phyloP scores from a whole-genome alignment of 2,329 filamentous ascomycete genomes.

The Hymenotorrendiella dingleyae region DNA sequence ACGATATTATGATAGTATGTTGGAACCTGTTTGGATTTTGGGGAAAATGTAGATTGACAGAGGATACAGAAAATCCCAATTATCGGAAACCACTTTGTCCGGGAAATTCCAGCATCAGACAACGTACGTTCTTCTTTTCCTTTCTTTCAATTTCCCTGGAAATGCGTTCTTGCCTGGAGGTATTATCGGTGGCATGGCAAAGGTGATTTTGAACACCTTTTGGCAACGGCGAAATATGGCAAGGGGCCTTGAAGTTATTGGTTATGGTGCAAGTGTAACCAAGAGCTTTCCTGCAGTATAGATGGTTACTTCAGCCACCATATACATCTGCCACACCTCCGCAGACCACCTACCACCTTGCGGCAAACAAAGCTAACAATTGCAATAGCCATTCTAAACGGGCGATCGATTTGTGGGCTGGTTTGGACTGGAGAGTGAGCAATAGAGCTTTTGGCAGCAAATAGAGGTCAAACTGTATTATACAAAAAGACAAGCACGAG shows the following conservation, averaged over 20 bases:
- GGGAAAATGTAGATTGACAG: conserved; percentile 4
- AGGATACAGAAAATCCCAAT: conserved; percentile 47
- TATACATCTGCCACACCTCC: too few relatives aligned
- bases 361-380: neutral
- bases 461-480: conserved; percentile 12
- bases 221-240: too few relatives aligned
- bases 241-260: too few relatives aligned
- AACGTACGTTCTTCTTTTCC: conserved; percentile 43
- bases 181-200: too few relatives aligned
- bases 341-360: too few relatives aligned
- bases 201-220: too few relatives aligned
- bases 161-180: too few relatives aligned
- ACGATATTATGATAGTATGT: conserved; percentile 52
- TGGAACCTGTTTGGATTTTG: neutral
- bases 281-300: too few relatives aligned
- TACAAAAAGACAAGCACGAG: conserved; percentile 20
- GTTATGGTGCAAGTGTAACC: too few relatives aligned
- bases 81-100: conserved; percentile 43
- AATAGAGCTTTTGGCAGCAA: conserved; percentile 4
- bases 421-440: neutral
- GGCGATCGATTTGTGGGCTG: neutral
- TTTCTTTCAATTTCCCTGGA: neutral
- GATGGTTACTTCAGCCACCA: too few relatives aligned
- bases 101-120: conserved; percentile 51
- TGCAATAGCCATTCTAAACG: conserved; percentile 7